phyloP scores from a whole-genome alignment of 208 protist genomes.

The Crithidia fasciculata region DNA sequence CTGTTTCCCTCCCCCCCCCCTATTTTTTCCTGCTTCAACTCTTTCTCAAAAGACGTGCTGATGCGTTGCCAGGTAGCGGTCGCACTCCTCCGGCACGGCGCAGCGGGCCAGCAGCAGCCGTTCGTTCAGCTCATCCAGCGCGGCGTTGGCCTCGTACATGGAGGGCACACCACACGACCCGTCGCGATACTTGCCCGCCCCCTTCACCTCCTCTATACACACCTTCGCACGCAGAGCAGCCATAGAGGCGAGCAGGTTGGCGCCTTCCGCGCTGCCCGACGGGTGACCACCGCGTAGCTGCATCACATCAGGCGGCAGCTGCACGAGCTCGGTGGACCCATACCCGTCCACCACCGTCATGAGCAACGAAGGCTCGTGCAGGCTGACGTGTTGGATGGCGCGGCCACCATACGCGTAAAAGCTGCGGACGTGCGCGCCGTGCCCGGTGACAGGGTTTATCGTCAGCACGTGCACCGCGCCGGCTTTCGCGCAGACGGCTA shows the following conservation, averaged over 20 bases:
- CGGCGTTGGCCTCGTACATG: constrained; percentile 27
- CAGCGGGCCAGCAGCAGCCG: constrained; percentile 49
- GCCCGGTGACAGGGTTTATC: constrained; percentile 22
- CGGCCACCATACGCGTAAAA: constrained; percentile 46
- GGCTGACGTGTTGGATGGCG: constrained; percentile 43
- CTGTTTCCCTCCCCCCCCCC: background rate
- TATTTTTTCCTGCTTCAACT: too few relatives aligned
- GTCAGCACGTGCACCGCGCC: constrained; percentile 52
- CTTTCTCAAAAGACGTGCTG: constrained; percentile 24
- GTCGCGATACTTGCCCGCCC: background rate
- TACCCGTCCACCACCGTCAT: constrained; percentile 65
- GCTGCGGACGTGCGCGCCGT: constrained; percentile 28
- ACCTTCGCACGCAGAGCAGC: constrained; percentile 32
- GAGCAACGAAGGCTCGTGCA: constrained; percentile 45
- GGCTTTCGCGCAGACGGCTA: constrained; percentile 35
- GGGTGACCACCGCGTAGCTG: constrained; percentile 8
- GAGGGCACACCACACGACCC: background rate
- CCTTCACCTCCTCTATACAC: constrained; percentile 28
- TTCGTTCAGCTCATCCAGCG: constrained; percentile 42
- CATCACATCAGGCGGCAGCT: constrained; percentile 38
- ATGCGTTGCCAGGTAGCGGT: constrained; percentile 40
- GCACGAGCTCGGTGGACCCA: constrained; percentile 67
- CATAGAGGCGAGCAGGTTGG: constrained; percentile 32
- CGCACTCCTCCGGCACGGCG: constrained; percentile 48
- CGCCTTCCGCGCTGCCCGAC: background rate